A percentile compares a stretch with the other conserved stretches of the same genome.
phyloP scores from a whole-genome alignment of 2,329 filamentous ascomycete genomes.

The Sclerotinia minor region DNA sequence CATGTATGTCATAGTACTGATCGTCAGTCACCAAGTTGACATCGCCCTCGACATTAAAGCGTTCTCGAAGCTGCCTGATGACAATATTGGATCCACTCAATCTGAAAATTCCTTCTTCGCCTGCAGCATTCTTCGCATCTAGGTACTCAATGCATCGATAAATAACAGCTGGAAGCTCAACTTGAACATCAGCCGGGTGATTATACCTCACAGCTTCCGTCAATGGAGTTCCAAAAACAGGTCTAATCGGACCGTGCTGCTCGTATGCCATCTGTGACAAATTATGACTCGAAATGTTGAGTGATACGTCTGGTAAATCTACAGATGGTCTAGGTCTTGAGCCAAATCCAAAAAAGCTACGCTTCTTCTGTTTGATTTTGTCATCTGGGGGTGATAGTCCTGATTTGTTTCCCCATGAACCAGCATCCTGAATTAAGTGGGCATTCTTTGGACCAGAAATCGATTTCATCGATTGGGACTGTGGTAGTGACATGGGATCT shows the following conservation, averaged over 20 bases:
- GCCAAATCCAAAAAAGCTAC: constrained; percentile 71
- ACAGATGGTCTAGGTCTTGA: constrained; percentile 59
- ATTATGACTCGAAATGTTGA: constrained; percentile 50
- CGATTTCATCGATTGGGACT: constrained; percentile 46
- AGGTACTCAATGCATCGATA: constrained; percentile 96
- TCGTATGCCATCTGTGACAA: constrained; percentile 46
- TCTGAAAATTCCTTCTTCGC: constrained; percentile 94
- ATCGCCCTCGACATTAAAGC: constrained; percentile 92
- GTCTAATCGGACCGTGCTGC: constrained; percentile 57
- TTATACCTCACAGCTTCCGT: constrained; percentile 84
- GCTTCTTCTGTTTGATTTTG: constrained; percentile 74
- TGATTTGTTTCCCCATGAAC: constrained; percentile 84
- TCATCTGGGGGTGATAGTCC: constrained; percentile 60
- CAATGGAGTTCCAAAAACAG: constrained; percentile 82
- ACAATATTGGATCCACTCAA: constrained; percentile 95
- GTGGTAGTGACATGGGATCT: constrained; percentile 35
- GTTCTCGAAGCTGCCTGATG: constrained; percentile 85
- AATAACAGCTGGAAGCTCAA: constrained; percentile 85
- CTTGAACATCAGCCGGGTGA: constrained; percentile 68
- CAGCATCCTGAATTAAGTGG: constrained; percentile 76
- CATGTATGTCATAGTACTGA: constrained; percentile 92
- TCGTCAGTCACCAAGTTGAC: constrained; percentile 81
- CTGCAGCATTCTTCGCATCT: constrained; percentile 74
- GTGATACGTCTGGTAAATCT: constrained; percentile 56
- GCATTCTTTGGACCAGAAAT: constrained; percentile 88